phyloP scores from a whole-genome alignment of 2,329 filamentous ascomycete genomes.

The Trichophyton benhamiae region DNA sequence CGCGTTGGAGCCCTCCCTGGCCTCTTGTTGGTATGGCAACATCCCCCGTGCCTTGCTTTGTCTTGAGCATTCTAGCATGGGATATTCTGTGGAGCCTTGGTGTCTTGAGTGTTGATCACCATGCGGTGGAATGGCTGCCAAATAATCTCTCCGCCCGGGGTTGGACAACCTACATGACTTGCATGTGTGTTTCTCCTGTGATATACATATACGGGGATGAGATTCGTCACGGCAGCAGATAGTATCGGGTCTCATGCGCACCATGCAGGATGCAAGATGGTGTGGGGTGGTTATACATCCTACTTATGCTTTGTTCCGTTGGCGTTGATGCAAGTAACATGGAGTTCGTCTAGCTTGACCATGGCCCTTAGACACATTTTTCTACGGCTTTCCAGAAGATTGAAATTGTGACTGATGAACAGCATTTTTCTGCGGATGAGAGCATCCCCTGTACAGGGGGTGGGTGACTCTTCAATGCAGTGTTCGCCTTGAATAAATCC shows the following conservation, averaged over 20 bases:
- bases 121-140: not conserved
- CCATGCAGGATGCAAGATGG: not conserved
- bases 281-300: not conserved
- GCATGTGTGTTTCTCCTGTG: not conserved
- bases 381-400: slow-evolving; percentile 1
- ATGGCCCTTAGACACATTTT: not conserved
- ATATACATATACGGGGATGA: not conserved
- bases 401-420: not conserved
- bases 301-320: not conserved
- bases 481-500: not conserved
- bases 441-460: not conserved
- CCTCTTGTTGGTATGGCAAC: not conserved
- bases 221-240: not conserved
- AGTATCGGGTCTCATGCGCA: not conserved
- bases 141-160: slow-evolving; percentile 2
- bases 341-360: not conserved
- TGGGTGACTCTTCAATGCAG: not conserved
- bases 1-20: not conserved
- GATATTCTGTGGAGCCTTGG: not conserved
- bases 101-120: not conserved
- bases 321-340: not conserved
- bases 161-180: slow-evolving; percentile 3
- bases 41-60: not conserved
- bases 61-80: not conserved
- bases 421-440: not conserved